Percentiles rank a stretch among this genome's conserved stretches.
Conservation (phyloP, 441 rosid species). For the Erodium chrysanthum region DNA sequence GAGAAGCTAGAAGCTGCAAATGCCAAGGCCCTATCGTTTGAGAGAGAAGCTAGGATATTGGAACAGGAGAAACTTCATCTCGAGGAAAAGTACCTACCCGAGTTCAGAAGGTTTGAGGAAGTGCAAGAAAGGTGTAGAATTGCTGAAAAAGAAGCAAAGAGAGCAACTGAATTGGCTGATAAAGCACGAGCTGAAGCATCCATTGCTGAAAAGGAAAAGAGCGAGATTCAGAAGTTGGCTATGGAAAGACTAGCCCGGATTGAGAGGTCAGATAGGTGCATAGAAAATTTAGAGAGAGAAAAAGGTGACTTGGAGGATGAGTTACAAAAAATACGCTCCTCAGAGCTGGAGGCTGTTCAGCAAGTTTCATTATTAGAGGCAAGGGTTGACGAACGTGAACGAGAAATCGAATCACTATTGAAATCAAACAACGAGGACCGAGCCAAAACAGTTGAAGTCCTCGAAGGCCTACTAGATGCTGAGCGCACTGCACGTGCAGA, state of each 20-base stretch:
- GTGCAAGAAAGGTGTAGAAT: constrained; percentile 64
- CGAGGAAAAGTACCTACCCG: constrained; percentile 72
- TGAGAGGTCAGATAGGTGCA: constrained; percentile 69
- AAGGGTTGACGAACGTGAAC: constrained; percentile 89
- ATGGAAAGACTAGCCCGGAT: constrained; percentile 85
- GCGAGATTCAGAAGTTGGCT: constrained; percentile 68
- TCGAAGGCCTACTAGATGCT: constrained; percentile 63
- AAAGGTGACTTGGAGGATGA: constrained; percentile 52
- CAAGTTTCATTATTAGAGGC: constrained; percentile 63
- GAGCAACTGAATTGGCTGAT: constrained; percentile 80
- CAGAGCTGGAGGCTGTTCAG: constrained; percentile 65
- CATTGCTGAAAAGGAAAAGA: constrained; percentile 71
- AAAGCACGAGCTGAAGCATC: constrained; percentile 76
- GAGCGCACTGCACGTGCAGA: constrained; percentile 78
- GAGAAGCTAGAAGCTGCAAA: constrained; percentile 63
- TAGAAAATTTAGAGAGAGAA: constrained; percentile 68
- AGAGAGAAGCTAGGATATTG: constrained; percentile 62
- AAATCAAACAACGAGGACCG: constrained; percentile 70
- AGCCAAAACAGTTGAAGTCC: constrained; percentile 64
- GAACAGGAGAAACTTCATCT: constrained; percentile 83
- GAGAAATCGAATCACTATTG: constrained; percentile 72
- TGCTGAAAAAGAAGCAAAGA: constrained; percentile 84
- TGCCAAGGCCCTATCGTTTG: constrained; percentile 64
- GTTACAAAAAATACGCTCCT: constrained; percentile 42
- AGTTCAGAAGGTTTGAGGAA: constrained; percentile 77